phyloP scores from a whole-genome alignment of 2,329 filamentous ascomycete species.

The Macrophomina phaseolina region DNA sequence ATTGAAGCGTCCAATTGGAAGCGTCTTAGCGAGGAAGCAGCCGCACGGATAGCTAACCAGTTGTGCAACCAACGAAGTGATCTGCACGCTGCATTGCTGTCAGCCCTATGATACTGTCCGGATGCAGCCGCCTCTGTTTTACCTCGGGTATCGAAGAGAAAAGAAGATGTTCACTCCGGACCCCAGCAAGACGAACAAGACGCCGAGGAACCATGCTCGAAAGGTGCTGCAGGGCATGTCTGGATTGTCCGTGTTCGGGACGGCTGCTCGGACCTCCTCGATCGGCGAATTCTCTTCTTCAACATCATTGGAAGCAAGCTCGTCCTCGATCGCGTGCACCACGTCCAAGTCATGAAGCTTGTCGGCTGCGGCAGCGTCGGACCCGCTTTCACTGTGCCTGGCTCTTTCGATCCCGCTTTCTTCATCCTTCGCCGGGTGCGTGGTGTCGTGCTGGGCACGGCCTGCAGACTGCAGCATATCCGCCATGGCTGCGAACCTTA shows the following conservation, averaged over 20 bases:
- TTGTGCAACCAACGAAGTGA: conserved; percentile 52
- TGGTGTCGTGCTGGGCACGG: neutral
- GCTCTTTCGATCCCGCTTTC: conserved; percentile 10
- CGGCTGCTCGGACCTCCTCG: conserved; percentile 31
- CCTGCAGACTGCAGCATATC: neutral
- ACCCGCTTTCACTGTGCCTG: conserved; percentile 11
- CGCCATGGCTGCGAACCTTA: conserved; percentile 7
- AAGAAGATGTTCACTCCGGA: conserved; percentile 65
- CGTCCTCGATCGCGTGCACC: conserved; percentile 10
- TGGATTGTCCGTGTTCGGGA: conserved; percentile 52
- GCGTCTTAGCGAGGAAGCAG: conserved; percentile 59
- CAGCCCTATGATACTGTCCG: conserved; percentile 65
- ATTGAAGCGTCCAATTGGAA: conserved; percentile 63
- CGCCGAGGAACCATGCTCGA: conserved; percentile 53
- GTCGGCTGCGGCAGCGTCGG: neutral
- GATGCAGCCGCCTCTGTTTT: conserved; percentile 55
- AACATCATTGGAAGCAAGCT: conserved; percentile 20
- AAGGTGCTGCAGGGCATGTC: conserved; percentile 49
- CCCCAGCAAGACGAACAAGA: conserved; percentile 52
- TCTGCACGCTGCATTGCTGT: conserved; percentile 10
- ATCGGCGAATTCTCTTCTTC: conserved; percentile 22
- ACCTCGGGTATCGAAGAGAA: conserved; percentile 65
- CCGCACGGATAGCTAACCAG: conserved; percentile 63
- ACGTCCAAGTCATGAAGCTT: neutral
- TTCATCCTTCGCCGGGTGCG: neutral